Percentiles rank a stretch among this genome's conserved stretches.
phyloP scores from a whole-genome alignment of 306 rosid species.

The Prunus fruticosa region DNA sequence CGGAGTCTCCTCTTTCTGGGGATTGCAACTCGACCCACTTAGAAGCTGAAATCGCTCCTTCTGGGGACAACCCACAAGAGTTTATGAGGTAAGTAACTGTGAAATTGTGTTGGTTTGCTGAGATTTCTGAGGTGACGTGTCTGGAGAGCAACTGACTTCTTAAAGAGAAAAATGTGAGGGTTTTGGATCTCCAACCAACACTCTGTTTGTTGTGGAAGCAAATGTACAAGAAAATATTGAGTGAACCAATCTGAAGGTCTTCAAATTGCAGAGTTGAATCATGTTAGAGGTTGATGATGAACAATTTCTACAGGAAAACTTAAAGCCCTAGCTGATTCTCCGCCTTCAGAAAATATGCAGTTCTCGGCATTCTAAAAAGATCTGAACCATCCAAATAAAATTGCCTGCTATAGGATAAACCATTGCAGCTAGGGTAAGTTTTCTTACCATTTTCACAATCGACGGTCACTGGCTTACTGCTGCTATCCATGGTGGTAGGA shows the following conservation, averaged over 20 bases:
- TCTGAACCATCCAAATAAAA: no score
- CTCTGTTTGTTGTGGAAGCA: not conserved
- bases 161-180: not conserved
- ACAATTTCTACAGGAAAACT: not conserved
- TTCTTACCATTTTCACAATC: not conserved
- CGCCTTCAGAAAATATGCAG: no score
- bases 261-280: not conserved
- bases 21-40: not conserved
- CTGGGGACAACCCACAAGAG: conserved; percentile 28
- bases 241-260: not conserved
- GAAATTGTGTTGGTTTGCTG: conserved; percentile 1
- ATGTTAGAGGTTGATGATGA: not conserved
- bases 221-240: not conserved
- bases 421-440: not conserved
- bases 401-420: no score
- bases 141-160: not conserved
- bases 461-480: not conserved
- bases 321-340: not conserved
- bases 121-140: not conserved
- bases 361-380: no score
- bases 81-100: conserved; percentile 26
- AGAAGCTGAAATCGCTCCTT: conserved; percentile 12
- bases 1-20: not conserved
- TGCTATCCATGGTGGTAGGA: not conserved
- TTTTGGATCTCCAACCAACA: not conserved